phyloP scores from a whole-genome alignment of 1,284 basidiomycete genomes.

The Cutaneotrichosporon cyanovorans region DNA sequence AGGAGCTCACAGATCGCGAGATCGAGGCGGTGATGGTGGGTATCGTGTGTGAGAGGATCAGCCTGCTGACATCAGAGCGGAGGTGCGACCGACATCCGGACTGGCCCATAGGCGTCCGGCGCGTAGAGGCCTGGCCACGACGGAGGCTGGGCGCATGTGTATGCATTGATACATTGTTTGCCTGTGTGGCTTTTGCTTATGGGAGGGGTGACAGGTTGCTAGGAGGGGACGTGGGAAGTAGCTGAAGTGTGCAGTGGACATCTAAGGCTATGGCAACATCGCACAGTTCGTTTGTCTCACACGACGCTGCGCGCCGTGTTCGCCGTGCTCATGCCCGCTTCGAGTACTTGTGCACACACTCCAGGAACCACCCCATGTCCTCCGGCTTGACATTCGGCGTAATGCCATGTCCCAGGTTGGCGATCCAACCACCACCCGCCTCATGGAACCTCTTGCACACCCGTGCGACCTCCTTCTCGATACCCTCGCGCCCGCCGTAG shows the following conservation, averaged over 20 bases:
- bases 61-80: constrained; percentile 54
- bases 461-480: constrained; percentile 76
- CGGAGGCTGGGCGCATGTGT: neutral
- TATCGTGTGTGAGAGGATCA: constrained; percentile 4
- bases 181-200: neutral
- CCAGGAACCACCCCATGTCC: constrained; percentile 79
- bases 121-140: neutral
- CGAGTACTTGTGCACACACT: constrained; percentile 77
- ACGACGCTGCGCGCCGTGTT: neutral
- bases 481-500: constrained; percentile 79
- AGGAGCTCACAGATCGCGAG: constrained; percentile 59
- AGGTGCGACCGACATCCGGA: constrained; percentile 52
- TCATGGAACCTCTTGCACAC: constrained; percentile 67
- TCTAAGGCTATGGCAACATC: too few species aligned
- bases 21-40: constrained; percentile 72
- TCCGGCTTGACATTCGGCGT: constrained; percentile 92
- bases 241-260: neutral
- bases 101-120: constrained; percentile 18
- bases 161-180: neutral
- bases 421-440: constrained; percentile 69
- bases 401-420: constrained; percentile 95
- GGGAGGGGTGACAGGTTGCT: neutral
- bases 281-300: too few species aligned
- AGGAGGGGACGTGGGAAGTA: neutral
- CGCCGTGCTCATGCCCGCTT: constrained; percentile 13